Percentiles rank a stretch among this genome's conserved stretches.
Evolutionary conservation across 768 basidiomycete species (phyloP).

Genomic region (Panaeolus cyanescens): DNA sequence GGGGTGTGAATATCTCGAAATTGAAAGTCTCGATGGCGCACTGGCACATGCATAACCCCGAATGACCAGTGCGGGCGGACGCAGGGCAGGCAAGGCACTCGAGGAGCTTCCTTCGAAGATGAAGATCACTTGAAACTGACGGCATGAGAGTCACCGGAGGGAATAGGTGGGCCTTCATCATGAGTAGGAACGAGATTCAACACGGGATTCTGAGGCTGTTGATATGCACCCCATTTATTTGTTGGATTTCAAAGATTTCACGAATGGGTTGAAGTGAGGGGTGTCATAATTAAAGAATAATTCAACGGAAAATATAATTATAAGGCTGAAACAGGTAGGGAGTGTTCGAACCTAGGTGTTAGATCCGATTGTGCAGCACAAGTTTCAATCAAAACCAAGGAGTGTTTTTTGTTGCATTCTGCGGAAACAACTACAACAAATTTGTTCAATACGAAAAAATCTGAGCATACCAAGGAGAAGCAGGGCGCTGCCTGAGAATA

Average conservation of each 20-base stretch:
- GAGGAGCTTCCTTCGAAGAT: background rate
- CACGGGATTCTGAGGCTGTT: background rate
- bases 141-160: slow-evolving; percentile 3
- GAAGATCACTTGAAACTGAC: background rate
- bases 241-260: slow-evolving; percentile 1
- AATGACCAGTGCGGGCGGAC: background rate
- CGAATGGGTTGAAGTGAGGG: background rate
- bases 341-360: background rate
- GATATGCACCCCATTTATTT: background rate
- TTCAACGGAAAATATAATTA: background rate
- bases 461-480: background rate
- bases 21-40: background rate
- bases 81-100: background rate
- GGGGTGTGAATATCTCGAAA: background rate
- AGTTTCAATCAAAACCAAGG: background rate
- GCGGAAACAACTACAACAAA: background rate
- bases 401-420: background rate
- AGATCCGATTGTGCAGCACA: background rate
- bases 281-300: background rate
- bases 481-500: background rate
- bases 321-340: background rate
- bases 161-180: background rate
- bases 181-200: background rate
- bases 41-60: background rate
- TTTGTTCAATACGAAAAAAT: background rate